Base-by-base conservation (phyloP, 768 basidiomycete genomes). In the Polyporus arcularius region DNA sequence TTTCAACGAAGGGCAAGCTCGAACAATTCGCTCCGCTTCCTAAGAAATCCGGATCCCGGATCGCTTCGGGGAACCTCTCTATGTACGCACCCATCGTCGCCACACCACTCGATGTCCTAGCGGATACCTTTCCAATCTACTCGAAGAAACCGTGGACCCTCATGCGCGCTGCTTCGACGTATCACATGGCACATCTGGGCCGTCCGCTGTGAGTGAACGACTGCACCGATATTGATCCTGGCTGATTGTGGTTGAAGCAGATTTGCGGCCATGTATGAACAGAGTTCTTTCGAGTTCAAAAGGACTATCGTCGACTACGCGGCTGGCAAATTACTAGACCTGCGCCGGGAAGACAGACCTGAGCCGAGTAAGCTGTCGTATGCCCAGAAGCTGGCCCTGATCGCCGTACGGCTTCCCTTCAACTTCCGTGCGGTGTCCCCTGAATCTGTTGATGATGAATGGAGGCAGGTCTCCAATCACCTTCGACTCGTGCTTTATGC, bases 391-490 rank as follows among this genome's bases (percentile, higher is more conserved):
- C 46, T 48, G 14, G 64, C 64, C 14, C 62, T 61, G 40, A 31
- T 67, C 5, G 57, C 53, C 4, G 49, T 48, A 26, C 72, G 72
- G 14, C 49, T 75, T 14, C 67, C 72, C 15, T 58, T 74, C 48
- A 67, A 71, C 45, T 76, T 75, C 66, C 51, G 48, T 49, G 26
- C 4, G 35, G 15, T 32, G 3, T 28, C 9, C 12, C 3, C 55
- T 3, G 4, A 7, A 42, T 14, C 30, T 7, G 21, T 35, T 35
- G 7, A 35, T 6, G 15, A 3, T 5, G 69, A 73, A 55, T 60
- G 60, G 58, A 59, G 21, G 49, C 73, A 73, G 59, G 73, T 76
- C 4, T 70, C 72, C 55, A 51, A 64, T 0, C 74, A 75, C 61
- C 67, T 75, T 71, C 71, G 75, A 14, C 59, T 76, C 21, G 61